Evolutionary conservation across 78 protist genomes (phyloP), one percentile per base, ranked within the genome.

Genomic region (Tieghemostelium lacteum): DNA sequence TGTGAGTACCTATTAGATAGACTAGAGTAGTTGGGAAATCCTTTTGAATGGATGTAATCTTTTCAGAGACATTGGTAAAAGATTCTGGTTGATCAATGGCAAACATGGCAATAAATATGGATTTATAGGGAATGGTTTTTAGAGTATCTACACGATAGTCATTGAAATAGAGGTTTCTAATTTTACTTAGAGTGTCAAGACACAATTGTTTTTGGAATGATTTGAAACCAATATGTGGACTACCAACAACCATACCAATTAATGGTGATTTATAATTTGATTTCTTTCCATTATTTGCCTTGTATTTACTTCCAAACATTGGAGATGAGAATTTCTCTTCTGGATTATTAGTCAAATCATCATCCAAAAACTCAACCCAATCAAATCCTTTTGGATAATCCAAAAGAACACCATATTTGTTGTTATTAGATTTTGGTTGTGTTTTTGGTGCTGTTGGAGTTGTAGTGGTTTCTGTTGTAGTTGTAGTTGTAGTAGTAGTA

Each of bases 71-170:
- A 24, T 16, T 33, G 12, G 62, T 52, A 34, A 77, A 77, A 4
- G 87, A 77, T 0, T 77, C 54, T 3, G 16, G 50, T 19, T 39
- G 14, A 0, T 19, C 74, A 33, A 50, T 10, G 17, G 73, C 2
- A 39, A 64, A 77, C 7, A 70, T 50, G 6, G 74, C 87, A 64
- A 77, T 50, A 52, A 77, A 65, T 28, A 77, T 29, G 29, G 73
- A 45, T 7, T 64, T 64, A 14, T 57, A 45, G 3, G 87, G 87
- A 28, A 65, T 65, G 8, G 24, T 39, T 10, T 37, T 22, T 1
- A 80, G 33, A 1, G 71, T 24, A 55, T 80, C 88, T 26, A 67
- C 20, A 39, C 88, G 62, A 26, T 80, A 80, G 64, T 80, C 88
- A 29, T 80, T 70, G 10, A 80, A 67, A 2, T 39, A 40, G 2